Percentiles rank a stretch among this genome's conserved stretches.
Evolutionary conservation across 2,329 filamentous ascomycete species (phyloP).

Genomic region (Leptographium procerum): DNA sequence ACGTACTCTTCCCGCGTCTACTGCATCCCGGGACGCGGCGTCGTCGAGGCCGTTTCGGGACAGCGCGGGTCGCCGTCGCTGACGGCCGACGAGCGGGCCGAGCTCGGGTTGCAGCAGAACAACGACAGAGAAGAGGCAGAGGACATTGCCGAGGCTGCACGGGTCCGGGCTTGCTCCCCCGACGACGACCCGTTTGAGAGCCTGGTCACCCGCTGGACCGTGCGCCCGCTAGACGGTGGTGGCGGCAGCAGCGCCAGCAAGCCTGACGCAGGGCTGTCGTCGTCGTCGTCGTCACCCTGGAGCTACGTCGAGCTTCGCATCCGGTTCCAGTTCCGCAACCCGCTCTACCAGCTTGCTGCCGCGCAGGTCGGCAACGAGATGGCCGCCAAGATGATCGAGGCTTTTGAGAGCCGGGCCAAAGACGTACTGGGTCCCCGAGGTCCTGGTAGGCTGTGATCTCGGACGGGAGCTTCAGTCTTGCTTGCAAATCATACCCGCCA

Average conservation of each 20-base stretch:
- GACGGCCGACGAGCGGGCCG: constrained; percentile 21
- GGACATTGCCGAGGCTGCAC: not conserved
- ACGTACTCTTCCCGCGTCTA: constrained; percentile 69
- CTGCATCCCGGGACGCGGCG: constrained; percentile 51
- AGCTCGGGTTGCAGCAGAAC: constrained; percentile 12
- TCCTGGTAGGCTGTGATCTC: not conserved
- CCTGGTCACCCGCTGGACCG: constrained; percentile 58
- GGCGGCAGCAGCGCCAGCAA: too few relatives aligned
- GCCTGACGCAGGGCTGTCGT: too few relatives aligned
- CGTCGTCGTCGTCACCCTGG: constrained; percentile 22
- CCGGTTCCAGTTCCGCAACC: constrained; percentile 76
- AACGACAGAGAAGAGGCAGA: constrained; percentile 4
- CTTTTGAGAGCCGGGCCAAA: constrained; percentile 74
- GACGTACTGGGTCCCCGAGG: constrained; percentile 26
- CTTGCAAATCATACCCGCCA: too few relatives aligned
- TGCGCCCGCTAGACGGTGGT: constrained; percentile 32
- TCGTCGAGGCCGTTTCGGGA: constrained; percentile 70
- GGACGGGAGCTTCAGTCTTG: too few relatives aligned
- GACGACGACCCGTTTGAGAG: constrained; percentile 46
- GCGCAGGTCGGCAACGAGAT: constrained; percentile 73
- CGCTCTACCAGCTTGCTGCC: constrained; percentile 76
- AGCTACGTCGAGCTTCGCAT: constrained; percentile 70
- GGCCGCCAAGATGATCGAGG: constrained; percentile 79
- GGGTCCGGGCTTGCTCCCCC: not conserved
- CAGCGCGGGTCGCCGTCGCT: constrained; percentile 24